A percentile compares a stretch with the other conserved stretches of the same genome.
Conservation (phyloP, 2,329 filamentous ascomycete species). For the Dendryphion nanum region DNA sequence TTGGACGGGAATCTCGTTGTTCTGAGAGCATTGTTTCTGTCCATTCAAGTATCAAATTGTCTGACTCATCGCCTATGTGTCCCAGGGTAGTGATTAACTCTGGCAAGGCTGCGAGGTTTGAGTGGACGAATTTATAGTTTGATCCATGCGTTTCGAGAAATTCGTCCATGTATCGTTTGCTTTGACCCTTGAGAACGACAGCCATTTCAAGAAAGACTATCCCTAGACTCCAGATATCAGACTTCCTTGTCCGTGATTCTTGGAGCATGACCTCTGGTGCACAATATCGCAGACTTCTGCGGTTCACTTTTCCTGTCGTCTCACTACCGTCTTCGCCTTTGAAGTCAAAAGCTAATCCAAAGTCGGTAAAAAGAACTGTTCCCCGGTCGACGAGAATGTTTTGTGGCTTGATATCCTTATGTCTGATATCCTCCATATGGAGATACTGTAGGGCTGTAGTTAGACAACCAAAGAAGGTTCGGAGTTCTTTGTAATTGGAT, state of each 20-base stretch:
- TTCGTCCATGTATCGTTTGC: conserved; percentile 4
- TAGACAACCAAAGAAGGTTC: conserved; percentile 28
- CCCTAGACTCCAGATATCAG: conserved; percentile 18
- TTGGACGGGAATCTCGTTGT: conserved; percentile 9
- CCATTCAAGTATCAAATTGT: conserved; percentile 11
- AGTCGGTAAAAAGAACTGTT: conserved; percentile 25
- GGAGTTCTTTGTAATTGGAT: conserved; percentile 6
- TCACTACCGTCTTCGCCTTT: conserved; percentile 11
- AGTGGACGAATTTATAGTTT: conserved; percentile 6
- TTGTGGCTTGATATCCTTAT: conserved; percentile 32
- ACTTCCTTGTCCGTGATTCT: conserved; percentile 9
- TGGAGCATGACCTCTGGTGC: conserved; percentile 14
- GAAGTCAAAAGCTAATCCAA: conserved; percentile 20
- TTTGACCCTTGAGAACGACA: conserved; percentile 12
- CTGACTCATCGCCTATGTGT: conserved; percentile 3
- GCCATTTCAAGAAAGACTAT: conserved; percentile 16
- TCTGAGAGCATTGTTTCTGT: conserved; percentile 9
- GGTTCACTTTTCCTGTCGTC: conserved; percentile 9
- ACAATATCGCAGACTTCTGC: conserved; percentile 14
- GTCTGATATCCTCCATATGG: conserved; percentile 19
- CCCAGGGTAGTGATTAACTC: conserved; percentile 8
- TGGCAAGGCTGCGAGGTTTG: conserved; percentile 6
- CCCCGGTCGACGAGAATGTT: conserved; percentile 26
- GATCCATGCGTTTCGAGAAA: conserved; percentile 10
- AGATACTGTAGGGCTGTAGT: conserved; percentile 21